A percentile compares a stretch with the other conserved stretches of the same genome.
These are phyloP conservation scores for Alopecurus myosuroides DNA, from an alignment of 176 grass and related monocot species.

Conservation along the genomic window DNA sequence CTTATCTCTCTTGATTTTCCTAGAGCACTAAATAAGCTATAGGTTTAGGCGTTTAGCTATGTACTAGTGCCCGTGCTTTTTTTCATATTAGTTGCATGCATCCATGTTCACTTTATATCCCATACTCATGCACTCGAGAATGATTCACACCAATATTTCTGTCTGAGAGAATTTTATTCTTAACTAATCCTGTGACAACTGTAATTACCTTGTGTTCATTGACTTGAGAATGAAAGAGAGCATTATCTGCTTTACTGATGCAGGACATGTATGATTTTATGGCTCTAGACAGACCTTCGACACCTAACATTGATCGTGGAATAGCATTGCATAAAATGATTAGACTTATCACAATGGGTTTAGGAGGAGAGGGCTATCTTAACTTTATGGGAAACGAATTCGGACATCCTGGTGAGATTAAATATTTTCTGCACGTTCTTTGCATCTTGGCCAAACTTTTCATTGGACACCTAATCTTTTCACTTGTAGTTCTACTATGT, in stretches of 20 bases:
- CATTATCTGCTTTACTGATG: neutral
- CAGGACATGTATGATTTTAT: constrained; percentile 99
- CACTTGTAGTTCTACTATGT: neutral
- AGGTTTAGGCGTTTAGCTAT: neutral
- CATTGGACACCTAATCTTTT: neutral
- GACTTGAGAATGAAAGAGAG: constrained; percentile 7
- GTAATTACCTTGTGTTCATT: neutral
- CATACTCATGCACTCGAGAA: neutral
- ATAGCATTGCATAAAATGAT: constrained; percentile 99
- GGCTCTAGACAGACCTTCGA: constrained; percentile 82
- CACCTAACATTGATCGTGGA: constrained; percentile 91
- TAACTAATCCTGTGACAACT: neutral
- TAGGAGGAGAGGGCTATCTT: constrained; percentile 96
- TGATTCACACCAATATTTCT: neutral
- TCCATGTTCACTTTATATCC: neutral
- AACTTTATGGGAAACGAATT: constrained; percentile 99
- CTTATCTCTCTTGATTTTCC: neutral
- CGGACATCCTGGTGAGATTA: constrained; percentile 89
- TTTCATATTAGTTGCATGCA: constrained; percentile 1
- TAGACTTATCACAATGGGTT: constrained; percentile 90
- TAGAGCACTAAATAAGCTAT: neutral
- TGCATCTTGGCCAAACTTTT: neutral
- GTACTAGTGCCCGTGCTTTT: neutral
- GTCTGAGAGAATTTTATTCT: neutral
- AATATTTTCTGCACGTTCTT: constrained; percentile 4